Percentiles rank a stretch among this genome's conserved stretches.
Conservation (phyloP, 2,329 filamentous ascomycete genomes). For the Botrytis pseudocinerea region DNA sequence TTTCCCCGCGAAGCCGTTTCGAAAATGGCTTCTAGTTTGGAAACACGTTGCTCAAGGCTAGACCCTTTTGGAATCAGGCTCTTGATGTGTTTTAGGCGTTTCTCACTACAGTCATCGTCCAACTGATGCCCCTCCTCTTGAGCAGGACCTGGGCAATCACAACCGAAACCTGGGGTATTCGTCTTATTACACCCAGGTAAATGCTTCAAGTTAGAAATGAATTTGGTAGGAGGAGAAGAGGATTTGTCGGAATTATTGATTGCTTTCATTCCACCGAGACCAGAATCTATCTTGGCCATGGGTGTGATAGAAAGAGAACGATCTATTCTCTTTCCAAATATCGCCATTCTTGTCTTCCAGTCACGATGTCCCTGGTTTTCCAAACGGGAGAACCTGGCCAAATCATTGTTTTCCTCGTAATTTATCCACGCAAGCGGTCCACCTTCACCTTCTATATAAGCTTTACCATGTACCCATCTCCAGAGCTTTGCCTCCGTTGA, state of each 20-base stretch:
- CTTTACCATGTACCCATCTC: not conserved
- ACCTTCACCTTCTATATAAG: not conserved
- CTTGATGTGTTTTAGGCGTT: not conserved
- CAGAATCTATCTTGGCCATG: slow-evolving; percentile 1
- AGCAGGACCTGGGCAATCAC: not conserved
- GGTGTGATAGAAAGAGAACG: not conserved
- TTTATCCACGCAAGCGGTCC: slow-evolving; percentile 7
- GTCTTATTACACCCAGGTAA: not conserved
- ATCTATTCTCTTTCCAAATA: slow-evolving; percentile 4
- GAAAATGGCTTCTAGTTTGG: not conserved
- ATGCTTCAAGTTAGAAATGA: not conserved
- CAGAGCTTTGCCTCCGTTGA: not conserved
- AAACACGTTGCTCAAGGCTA: not conserved
- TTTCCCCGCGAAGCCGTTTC: not conserved
- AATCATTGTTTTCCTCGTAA: not conserved
- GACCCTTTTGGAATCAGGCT: not conserved
- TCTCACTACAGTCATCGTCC: too few species aligned
- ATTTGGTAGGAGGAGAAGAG: not conserved
- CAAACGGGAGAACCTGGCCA: not conserved
- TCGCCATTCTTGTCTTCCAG: too few species aligned
- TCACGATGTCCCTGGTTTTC: not conserved
- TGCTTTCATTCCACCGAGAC: not conserved
- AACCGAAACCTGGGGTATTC: not conserved
- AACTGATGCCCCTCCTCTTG: not conserved
- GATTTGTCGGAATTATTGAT: too few species aligned